phyloP scores from a whole-genome alignment of 257 asterid species.

The Lycium barbarum region DNA sequence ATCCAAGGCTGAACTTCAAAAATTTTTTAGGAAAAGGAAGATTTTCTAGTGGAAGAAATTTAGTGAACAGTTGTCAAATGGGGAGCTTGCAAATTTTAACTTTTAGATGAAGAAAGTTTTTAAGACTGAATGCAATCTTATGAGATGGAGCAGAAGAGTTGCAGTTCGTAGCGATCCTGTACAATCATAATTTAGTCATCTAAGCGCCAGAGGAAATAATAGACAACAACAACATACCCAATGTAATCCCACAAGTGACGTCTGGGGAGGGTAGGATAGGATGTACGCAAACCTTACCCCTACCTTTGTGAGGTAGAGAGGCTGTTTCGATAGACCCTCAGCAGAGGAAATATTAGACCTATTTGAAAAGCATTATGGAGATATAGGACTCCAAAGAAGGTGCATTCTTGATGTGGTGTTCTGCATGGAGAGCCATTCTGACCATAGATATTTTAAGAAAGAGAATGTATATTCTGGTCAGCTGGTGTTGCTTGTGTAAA shows the following conservation, averaged over 20 bases:
- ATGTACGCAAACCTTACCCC: too few species aligned
- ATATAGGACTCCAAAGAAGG: neutral
- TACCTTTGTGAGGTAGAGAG: too few species aligned
- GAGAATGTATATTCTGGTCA: neutral
- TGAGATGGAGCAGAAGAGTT: neutral
- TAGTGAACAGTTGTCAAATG: neutral
- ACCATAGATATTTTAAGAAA: neutral
- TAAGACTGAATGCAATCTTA: conserved; percentile 7
- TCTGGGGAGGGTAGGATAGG: too few species aligned
- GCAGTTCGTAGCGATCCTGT: neutral
- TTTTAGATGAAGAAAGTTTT: neutral
- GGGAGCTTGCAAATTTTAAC: neutral
- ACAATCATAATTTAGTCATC: neutral
- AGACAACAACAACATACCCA: too few species aligned
- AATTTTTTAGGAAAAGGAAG: neutral
- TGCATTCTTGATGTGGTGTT: neutral
- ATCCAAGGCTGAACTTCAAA: too few species aligned
- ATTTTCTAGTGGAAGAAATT: neutral
- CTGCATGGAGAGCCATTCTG: neutral
- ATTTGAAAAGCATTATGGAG: neutral
- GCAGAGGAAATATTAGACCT: neutral
- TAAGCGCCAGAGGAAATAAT: neutral
- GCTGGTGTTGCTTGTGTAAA: neutral
- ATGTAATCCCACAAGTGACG: too few species aligned
- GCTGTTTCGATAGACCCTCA: too few species aligned